phyloP scores from a whole-genome alignment of 441 rosid genomes.

The Erodium texanum region DNA sequence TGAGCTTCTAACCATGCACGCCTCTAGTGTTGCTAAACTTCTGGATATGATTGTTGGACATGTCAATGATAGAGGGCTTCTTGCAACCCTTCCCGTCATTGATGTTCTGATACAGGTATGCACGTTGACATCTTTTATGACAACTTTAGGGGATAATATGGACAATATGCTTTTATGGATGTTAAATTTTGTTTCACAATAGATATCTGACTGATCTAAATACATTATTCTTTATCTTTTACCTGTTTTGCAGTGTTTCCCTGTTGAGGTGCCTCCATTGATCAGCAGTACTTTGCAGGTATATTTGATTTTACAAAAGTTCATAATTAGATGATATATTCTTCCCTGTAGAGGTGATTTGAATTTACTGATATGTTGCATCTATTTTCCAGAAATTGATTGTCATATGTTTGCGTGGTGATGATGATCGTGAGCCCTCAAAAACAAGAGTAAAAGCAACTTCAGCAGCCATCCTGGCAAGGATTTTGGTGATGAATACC shows the following conservation, averaged over 20 bases:
- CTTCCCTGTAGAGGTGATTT: slow-evolving; percentile 9
- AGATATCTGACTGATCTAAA: not conserved
- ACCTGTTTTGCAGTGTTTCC: slow-evolving; percentile 60
- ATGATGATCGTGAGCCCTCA: slow-evolving; percentile 75
- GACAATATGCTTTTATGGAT: not conserved
- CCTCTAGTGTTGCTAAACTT: slow-evolving; percentile 74
- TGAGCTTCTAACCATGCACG: slow-evolving; percentile 70
- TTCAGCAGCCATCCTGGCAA: slow-evolving; percentile 81
- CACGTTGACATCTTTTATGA: not conserved
- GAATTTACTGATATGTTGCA: slow-evolving; percentile 17
- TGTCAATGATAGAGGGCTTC: slow-evolving; percentile 81
- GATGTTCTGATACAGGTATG: slow-evolving; percentile 88
- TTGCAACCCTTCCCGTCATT: slow-evolving; percentile 72
- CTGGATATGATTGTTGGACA: slow-evolving; percentile 90
- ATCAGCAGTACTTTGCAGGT: slow-evolving; percentile 81
- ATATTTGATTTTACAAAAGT: slow-evolving; percentile 18
- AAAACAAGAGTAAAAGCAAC: slow-evolving; percentile 77
- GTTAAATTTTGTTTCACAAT: not conserved
- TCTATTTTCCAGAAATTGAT: slow-evolving; percentile 54
- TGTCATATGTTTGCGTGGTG: slow-evolving; percentile 75
- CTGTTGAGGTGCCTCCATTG: slow-evolving; percentile 73
- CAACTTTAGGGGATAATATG: not conserved
- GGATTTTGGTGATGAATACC: slow-evolving; percentile 93
- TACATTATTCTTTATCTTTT: slow-evolving; percentile 4
- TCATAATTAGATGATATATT: slow-evolving; percentile 7